Conservation (phyloP, 768 basidiomycete genomes). For the Mycena belliarum region DNA sequence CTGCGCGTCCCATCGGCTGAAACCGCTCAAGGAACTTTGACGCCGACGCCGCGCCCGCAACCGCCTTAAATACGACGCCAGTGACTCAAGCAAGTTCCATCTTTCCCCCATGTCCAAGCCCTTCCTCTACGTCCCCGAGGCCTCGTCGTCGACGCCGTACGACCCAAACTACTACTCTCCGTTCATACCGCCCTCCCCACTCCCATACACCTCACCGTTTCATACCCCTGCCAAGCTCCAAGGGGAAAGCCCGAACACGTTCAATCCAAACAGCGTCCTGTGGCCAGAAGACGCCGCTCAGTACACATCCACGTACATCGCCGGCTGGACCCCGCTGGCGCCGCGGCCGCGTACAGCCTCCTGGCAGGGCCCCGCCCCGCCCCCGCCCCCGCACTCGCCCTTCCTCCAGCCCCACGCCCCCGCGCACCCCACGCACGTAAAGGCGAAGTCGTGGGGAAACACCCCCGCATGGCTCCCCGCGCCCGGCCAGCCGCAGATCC, state of each 20-base stretch:
- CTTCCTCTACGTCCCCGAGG: conserved; percentile 17
- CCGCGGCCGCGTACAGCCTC: neutral
- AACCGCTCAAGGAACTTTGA: neutral
- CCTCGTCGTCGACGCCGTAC: neutral
- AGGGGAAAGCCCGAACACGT: neutral
- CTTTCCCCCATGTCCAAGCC: conserved; percentile 12
- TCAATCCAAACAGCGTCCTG: neutral
- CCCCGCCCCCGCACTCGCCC: neutral
- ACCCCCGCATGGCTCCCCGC: neutral
- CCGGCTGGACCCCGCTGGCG: neutral
- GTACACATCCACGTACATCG: neutral
- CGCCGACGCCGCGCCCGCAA: neutral
- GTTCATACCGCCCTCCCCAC: conserved; percentile 12
- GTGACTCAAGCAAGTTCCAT: neutral
- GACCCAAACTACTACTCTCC: conserved; percentile 12
- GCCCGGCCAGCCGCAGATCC: neutral
- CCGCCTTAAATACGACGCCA: neutral
- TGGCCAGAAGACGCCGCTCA: neutral
- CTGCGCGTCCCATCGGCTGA: conserved; percentile 6
- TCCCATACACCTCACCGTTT: conserved; percentile 1
- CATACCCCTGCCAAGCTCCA: neutral
- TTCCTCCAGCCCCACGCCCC: neutral
- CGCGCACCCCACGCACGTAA: neutral
- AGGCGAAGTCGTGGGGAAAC: neutral
- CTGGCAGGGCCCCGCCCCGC: neutral